phyloP scores from a whole-genome alignment of 192 early-diverging fungal species.

The Coemansia javaensis region DNA sequence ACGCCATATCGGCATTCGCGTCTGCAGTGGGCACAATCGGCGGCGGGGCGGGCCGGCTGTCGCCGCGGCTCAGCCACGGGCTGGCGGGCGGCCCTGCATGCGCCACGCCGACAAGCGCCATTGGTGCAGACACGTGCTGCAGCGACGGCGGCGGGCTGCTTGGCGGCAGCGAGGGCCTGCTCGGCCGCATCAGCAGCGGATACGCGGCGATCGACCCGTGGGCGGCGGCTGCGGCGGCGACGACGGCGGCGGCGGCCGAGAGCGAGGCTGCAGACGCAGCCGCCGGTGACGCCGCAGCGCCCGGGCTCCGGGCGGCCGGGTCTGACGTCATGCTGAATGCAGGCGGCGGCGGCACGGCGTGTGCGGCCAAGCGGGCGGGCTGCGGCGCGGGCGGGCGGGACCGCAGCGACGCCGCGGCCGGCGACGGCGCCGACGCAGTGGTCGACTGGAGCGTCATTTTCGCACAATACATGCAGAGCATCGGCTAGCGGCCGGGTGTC shows the following conservation, averaged over 20 bases:
- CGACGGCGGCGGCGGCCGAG: background rate
- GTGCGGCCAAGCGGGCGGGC: background rate
- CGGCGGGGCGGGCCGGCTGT: background rate
- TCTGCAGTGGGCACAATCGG: background rate
- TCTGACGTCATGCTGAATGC: too few relatives aligned
- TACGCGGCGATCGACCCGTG: too few relatives aligned
- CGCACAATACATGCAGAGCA: conserved; percentile 9
- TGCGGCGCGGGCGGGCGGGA: background rate
- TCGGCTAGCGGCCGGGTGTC: background rate
- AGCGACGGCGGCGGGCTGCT: too few relatives aligned
- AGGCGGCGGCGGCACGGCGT: too few relatives aligned
- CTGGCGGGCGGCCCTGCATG: background rate
- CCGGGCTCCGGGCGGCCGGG: too few relatives aligned
- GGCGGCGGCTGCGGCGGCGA: too few relatives aligned
- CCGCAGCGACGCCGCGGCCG: too few relatives aligned
- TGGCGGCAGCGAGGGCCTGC: too few relatives aligned
- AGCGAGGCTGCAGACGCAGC: background rate
- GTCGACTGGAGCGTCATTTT: conserved; percentile 1
- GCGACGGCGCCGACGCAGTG: too few relatives aligned
- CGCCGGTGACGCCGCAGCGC: too few relatives aligned
- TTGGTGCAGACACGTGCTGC: too few relatives aligned
- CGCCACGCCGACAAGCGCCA: background rate
- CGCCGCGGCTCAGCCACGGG: background rate
- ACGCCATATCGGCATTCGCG: conserved; percentile 11
- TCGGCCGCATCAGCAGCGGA: too few relatives aligned